phyloP scores from a whole-genome alignment of 1,139 yeast species.

The Suhomyces kunorum region DNA sequence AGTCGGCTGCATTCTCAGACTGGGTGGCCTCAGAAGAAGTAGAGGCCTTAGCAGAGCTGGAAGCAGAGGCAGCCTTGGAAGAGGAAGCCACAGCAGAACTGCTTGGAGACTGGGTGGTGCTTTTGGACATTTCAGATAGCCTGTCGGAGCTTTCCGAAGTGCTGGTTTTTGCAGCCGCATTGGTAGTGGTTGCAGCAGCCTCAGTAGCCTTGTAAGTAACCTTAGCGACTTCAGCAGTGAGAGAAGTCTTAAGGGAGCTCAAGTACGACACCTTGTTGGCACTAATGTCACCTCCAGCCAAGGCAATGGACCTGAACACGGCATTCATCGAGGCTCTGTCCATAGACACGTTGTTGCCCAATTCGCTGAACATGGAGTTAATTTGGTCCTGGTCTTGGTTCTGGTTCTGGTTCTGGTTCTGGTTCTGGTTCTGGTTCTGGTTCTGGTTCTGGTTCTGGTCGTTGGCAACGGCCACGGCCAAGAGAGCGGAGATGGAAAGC shows the following conservation, averaged over 20 bases:
- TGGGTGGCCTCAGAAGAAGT: conserved; percentile 9
- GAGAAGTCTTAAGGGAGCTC: not conserved
- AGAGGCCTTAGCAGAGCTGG: conserved; percentile 3
- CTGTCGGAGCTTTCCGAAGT: not conserved
- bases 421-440: not conserved
- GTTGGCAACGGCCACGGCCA: not conserved
- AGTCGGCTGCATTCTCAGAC: conserved; percentile 12
- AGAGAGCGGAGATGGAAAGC: conserved; percentile 1
- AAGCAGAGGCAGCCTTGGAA: not conserved
- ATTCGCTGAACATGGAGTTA: not conserved
- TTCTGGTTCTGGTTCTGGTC: not conserved
- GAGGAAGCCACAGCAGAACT: not conserved
- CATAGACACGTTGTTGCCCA: conserved; percentile 1
- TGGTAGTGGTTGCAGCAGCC: not conserved
- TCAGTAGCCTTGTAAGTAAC: conserved; percentile 1
- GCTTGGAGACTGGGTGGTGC: not conserved
- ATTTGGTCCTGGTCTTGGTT: not conserved
- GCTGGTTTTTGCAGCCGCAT: not conserved
- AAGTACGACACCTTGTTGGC: conserved; percentile 1
- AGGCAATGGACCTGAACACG: conserved; percentile 1
- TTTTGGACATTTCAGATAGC: not conserved
- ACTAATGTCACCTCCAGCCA: conserved; percentile 1
- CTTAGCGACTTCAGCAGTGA: not conserved
- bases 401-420: not conserved
- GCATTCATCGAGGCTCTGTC: conserved; percentile 3